Evolutionary conservation across 257 asterid genomes (phyloP).

Genomic region (Ehretia macrophylla): DNA sequence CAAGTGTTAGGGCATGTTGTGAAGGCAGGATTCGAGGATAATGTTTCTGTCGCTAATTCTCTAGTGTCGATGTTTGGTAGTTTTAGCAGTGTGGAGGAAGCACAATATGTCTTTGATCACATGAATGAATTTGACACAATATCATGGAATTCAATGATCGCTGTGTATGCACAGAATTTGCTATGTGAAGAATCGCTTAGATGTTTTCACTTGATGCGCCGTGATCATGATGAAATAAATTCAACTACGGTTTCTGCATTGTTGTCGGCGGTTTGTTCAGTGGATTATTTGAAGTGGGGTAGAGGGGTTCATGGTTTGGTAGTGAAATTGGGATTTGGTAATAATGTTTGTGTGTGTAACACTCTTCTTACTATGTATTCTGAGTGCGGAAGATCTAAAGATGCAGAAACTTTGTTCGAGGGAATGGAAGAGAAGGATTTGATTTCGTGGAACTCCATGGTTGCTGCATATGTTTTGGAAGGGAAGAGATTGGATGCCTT

Average conservation of each 20-base stretch:
- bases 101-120: slow-evolving; percentile 44
- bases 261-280: slow-evolving; percentile 47
- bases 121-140: slow-evolving; percentile 62
- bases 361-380: slow-evolving; percentile 77
- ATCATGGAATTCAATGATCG: slow-evolving; percentile 85
- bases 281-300: slow-evolving; percentile 56
- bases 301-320: slow-evolving; percentile 76
- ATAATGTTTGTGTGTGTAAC: slow-evolving; percentile 55
- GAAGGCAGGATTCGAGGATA: slow-evolving; percentile 55
- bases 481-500: slow-evolving; percentile 55
- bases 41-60: slow-evolving; percentile 71
- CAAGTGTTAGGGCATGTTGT: slow-evolving; percentile 71
- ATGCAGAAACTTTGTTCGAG: slow-evolving; percentile 54
- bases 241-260: slow-evolving; percentile 65
- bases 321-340: slow-evolving; percentile 57
- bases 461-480: slow-evolving; percentile 63
- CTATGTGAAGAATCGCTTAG: slow-evolving; percentile 44
- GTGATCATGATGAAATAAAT: slow-evolving; percentile 49
- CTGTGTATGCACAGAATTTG: slow-evolving; percentile 51
- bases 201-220: slow-evolving; percentile 61
- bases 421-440: slow-evolving; percentile 58
- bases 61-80: slow-evolving; percentile 62
- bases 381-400: slow-evolving; percentile 41
- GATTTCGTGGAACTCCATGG: slow-evolving; percentile 86
- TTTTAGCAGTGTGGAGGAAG: slow-evolving; percentile 41